A percentile compares a stretch with the other conserved stretches of the same genome.
Conservation (phyloP, 2,329 filamentous ascomycete species). For the Trichoderma arundinaceum region DNA sequence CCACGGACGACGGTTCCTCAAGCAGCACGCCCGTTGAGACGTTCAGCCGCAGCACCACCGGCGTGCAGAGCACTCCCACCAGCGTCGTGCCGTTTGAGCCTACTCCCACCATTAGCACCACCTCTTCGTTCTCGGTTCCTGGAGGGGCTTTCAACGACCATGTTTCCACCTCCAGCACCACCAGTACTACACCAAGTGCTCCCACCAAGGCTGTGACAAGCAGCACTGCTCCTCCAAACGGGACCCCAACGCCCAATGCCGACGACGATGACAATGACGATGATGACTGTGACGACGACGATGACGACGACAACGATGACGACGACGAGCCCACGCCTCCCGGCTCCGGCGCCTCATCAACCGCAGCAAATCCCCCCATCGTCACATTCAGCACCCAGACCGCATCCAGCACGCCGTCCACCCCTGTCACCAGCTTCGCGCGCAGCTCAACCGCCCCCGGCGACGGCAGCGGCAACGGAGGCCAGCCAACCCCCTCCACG, state of each 20-base stretch:
- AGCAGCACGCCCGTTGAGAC: background rate
- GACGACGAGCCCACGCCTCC: background rate
- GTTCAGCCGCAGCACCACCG: background rate
- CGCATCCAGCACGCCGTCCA: background rate
- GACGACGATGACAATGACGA: background rate
- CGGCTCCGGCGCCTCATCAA: background rate
- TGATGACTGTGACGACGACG: background rate
- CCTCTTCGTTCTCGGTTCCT: background rate
- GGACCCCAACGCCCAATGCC: background rate
- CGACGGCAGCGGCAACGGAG: background rate
- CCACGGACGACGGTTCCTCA: background rate
- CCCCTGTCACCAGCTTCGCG: background rate
- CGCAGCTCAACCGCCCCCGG: background rate
- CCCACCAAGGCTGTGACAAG: background rate
- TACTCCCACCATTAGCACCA: background rate
- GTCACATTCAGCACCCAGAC: background rate
- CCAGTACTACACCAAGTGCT: background rate
- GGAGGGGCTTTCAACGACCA: slow-evolving; percentile 13
- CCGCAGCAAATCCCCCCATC: background rate
- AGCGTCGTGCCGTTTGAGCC: background rate
- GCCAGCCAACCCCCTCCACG: too few species aligned
- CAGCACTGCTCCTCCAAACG: background rate
- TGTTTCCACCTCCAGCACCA: background rate
- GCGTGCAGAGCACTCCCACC: background rate
- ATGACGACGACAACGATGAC: background rate